Evolutionary conservation across 495 filamentous ascomycete species (phyloP).

Genomic region (Amorphotheca resinae): DNA sequence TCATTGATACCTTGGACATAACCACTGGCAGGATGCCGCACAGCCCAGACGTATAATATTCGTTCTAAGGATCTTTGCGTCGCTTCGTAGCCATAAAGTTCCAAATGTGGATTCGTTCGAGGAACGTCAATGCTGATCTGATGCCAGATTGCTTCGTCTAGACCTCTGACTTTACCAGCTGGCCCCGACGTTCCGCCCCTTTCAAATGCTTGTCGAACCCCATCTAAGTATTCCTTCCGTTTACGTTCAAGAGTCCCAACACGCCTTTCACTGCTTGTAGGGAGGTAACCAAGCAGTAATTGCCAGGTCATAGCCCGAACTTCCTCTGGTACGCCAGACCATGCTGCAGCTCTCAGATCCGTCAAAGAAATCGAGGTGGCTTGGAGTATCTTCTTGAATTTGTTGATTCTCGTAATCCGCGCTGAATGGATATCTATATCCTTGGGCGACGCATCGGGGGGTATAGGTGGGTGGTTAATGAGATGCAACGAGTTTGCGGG

Average conservation of each 20-base stretch:
- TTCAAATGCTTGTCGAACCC: slow-evolving; percentile 89
- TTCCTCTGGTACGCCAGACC: slow-evolving; percentile 90
- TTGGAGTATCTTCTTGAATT: slow-evolving; percentile 93
- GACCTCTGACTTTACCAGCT: slow-evolving; percentile 50
- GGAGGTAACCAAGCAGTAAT: slow-evolving; percentile 85
- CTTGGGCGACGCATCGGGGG: slow-evolving; percentile 64
- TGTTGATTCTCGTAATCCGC: slow-evolving; percentile 89
- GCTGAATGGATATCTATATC: slow-evolving; percentile 79
- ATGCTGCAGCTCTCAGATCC: slow-evolving; percentile 74
- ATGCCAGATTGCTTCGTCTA: slow-evolving; percentile 96
- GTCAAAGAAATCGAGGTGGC: slow-evolving; percentile 73
- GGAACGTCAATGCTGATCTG: slow-evolving; percentile 98
- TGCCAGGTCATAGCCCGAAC: slow-evolving; percentile 98
- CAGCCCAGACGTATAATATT: slow-evolving; percentile 95
- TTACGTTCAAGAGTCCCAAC: slow-evolving; percentile 88
- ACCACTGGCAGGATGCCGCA: slow-evolving; percentile 89
- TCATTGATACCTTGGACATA: slow-evolving; percentile 99
- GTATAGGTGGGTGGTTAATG: slow-evolving; percentile 71
- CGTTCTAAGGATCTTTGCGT: slow-evolving; percentile 88
- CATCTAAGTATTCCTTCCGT: slow-evolving; percentile 92
- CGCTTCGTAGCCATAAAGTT: slow-evolving; percentile 88
- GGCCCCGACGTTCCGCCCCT: slow-evolving; percentile 40
- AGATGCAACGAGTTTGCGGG: slow-evolving; percentile 92
- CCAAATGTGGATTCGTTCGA: slow-evolving; percentile 89
- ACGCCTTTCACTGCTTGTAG: slow-evolving; percentile 82